Conservation (phyloP, 352 stramenopile genomes). For the Phytophthora pseudosyringae region DNA sequence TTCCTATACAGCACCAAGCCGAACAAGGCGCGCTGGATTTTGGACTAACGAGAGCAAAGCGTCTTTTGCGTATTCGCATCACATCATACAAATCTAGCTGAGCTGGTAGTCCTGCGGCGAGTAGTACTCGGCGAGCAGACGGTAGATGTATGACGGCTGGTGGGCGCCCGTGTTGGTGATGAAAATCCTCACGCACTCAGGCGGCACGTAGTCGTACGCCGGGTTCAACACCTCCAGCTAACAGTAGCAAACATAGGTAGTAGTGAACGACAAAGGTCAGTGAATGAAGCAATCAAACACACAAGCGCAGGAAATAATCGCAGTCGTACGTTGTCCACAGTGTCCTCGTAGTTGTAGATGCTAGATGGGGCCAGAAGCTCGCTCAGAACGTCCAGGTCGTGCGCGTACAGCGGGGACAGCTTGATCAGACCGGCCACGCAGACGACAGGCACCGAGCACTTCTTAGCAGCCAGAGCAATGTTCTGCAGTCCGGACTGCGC, state of each 20-base stretch:
- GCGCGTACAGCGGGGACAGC: constrained; percentile 97
- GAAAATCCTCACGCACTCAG: constrained; percentile 97
- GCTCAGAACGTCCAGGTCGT: constrained; percentile 97
- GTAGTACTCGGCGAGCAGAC: constrained; percentile 98
- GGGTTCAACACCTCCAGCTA: constrained; percentile 97
- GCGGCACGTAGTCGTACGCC: constrained; percentile 97
- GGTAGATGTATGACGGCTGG: constrained; percentile 98
- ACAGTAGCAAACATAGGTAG: constrained; percentile 16
- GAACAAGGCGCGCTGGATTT: constrained; percentile 55
- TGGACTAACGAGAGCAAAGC: constrained; percentile 42
- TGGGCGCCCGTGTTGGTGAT: constrained; percentile 99
- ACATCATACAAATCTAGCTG: constrained; percentile 48
- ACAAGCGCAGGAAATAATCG: not conserved
- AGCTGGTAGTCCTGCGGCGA: constrained; percentile 96
- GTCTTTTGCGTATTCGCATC: constrained; percentile 24
- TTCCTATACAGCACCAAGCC: constrained; percentile 74
- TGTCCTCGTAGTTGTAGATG: constrained; percentile 93
- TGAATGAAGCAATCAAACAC: constrained; percentile 7
- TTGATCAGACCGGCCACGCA: constrained; percentile 98
- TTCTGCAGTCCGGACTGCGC: constrained; percentile 95
- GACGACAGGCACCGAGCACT: constrained; percentile 97
- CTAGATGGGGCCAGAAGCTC: constrained; percentile 88
- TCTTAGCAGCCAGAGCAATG: constrained; percentile 95
- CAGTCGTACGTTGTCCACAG: constrained; percentile 78
- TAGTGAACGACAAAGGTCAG: constrained; percentile 21